phyloP scores from a whole-genome alignment of 306 rosid species.

The Acacia confusa region DNA sequence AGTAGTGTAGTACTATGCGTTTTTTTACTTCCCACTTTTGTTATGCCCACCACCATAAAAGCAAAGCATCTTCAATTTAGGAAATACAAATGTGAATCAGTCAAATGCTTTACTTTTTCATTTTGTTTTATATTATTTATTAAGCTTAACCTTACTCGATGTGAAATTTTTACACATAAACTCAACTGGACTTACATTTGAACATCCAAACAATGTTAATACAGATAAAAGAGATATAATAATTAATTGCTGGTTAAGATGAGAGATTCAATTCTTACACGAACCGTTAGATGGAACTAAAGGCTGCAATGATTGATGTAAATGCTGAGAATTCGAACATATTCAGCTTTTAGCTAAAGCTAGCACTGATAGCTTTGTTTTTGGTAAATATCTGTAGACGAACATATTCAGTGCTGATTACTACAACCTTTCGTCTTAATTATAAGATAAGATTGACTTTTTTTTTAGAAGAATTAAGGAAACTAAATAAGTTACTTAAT shows the following conservation, averaged over 20 bases:
- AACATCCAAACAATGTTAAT: neutral
- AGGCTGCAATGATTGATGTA: neutral
- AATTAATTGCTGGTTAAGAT: neutral
- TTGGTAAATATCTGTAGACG: neutral
- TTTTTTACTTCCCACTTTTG: neutral
- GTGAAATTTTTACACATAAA: neutral
- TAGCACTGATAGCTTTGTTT: neutral
- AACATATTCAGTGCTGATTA: neutral
- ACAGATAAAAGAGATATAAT: neutral
- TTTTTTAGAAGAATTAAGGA: no score
- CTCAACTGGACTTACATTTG: no score
- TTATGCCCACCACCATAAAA: neutral
- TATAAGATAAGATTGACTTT: no score
- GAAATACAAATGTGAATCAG: neutral
- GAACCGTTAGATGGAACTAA: no score
- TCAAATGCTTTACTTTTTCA: neutral
- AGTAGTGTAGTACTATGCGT: neutral
- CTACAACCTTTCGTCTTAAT: no score
- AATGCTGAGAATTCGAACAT: neutral
- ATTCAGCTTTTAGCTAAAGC: conserved; percentile 1
- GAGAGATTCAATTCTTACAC: neutral
- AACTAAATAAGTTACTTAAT: no score
- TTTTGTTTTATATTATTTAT: no score
- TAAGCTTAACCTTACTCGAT: no score
- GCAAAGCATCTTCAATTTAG: neutral